These are phyloP conservation scores for Calocybe gangraenosa DNA, from an alignment of 768 basidiomycete species.

Conservation along the genomic window DNA sequence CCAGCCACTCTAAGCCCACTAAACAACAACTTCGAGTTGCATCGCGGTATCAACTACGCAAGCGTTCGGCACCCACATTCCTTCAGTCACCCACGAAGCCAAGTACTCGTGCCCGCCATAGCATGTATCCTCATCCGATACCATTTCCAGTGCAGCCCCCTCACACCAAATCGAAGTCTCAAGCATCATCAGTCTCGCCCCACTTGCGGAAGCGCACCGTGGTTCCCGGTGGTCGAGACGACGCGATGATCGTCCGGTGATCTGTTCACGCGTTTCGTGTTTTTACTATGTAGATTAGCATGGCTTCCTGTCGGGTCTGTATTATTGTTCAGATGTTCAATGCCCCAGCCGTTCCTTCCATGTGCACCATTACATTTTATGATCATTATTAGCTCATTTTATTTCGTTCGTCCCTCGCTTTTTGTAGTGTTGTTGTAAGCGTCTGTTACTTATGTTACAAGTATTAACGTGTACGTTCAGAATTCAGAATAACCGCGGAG, in stretches of 20 bases:
- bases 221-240: conserved; percentile 4
- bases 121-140: conserved; percentile 7
- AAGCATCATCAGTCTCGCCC: conserved; percentile 11
- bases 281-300: background rate
- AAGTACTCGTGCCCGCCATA: conserved; percentile 13
- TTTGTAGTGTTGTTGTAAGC: too few relatives aligned
- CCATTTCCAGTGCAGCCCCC: conserved; percentile 19
- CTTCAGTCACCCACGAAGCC: conserved; percentile 17
- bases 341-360: too few relatives aligned
- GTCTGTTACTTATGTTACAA: too few relatives aligned
- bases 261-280: background rate
- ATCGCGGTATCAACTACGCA: conserved; percentile 31
- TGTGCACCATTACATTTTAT: too few relatives aligned
- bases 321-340: too few relatives aligned
- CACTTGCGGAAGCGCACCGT: conserved; percentile 16
- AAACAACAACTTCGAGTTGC: conserved; percentile 9
- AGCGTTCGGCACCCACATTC: conserved; percentile 21
- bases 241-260: conserved; percentile 8
- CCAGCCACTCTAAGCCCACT: conserved; percentile 9
- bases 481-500: too few relatives aligned
- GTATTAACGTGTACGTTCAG: too few relatives aligned
- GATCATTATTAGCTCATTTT: too few relatives aligned
- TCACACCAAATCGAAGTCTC: conserved; percentile 18
- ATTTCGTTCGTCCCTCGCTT: too few relatives aligned
- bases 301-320: conserved; percentile 7